Evolutionary conservation across 495 filamentous ascomycete species (phyloP), one percentile per base, ranked within the genome.

Genomic region (Xylaria bambusicola): DNA sequence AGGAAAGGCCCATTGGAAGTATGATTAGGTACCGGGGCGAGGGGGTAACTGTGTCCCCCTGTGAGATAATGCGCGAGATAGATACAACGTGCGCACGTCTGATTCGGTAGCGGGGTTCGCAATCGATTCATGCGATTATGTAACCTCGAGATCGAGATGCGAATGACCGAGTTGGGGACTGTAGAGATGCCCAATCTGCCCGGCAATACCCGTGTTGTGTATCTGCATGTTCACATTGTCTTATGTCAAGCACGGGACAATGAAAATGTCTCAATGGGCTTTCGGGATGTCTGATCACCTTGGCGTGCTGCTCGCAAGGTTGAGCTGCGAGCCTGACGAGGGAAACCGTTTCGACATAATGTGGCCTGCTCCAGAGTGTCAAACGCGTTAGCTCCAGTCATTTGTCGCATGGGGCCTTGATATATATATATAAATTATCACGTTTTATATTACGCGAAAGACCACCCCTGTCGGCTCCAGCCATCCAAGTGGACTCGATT

Each of bases 151-250:
- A 57, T 47, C 23, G 50, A 40, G 35, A 53, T 53, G 35, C 35
- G 36, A 21, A 20, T 23, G 38, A 54, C 1, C 0, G 18, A 53
- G 10, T 44, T 42, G 52, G 38, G 44, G 52, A 31, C 52, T 42
- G 52, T 54, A 41, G 17, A 35, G 46, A 58, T 58, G 55, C 55
- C 55, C 45, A 57, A 57, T 35, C 31, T 38, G 36, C 33, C 54
- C 55, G 56, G 56, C 24, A 26, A 31, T 58, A 51, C 8, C 54
- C 24, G 36, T 9, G 9, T 33, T 54, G 18, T 26, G 24, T 48
- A 40, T 36, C 18, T 45, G 20, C 29, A 20, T 50, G 24, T 51
- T 17, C 10, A 35, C n/a, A 50, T 50, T 50, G 47, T n/a, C 38
- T 58, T 44, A 33, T 31, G 36, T 50, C 36, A 27, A 44, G 31